phyloP scores from a whole-genome alignment of 2,329 filamentous ascomycete species.

The Aotearoamyces nothofagi region DNA sequence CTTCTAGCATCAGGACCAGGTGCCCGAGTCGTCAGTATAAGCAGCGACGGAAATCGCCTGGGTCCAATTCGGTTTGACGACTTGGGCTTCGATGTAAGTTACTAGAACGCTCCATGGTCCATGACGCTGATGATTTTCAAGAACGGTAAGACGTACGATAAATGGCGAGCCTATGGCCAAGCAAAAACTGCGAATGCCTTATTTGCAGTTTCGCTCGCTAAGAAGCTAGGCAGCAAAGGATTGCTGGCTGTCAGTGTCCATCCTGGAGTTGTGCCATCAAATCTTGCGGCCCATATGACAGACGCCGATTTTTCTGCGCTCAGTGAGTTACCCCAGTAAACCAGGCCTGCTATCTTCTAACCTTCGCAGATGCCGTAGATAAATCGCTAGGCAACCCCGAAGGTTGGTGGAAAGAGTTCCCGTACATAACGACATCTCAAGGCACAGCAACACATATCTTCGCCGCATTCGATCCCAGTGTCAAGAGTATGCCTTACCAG shows the following conservation, averaged over 20 bases:
- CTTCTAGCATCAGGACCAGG: neutral
- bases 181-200: constrained; percentile 26
- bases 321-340: neutral
- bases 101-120: neutral
- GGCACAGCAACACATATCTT: neutral
- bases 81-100: constrained; percentile 4
- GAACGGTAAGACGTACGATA: constrained; percentile 7
- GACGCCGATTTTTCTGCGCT: too few relatives aligned
- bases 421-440: too few relatives aligned
- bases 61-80: constrained; percentile 12
- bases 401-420: neutral
- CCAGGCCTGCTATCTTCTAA: too few relatives aligned
- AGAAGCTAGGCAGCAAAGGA: constrained; percentile 1
- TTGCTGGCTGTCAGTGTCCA: constrained; percentile 1
- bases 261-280: constrained; percentile 2
- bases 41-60: constrained; percentile 2
- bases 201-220: constrained; percentile 2
- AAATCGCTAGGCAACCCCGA: too few relatives aligned
- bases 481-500: neutral
- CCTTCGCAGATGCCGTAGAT: too few relatives aligned
- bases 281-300: constrained; percentile 1
- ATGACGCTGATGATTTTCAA: neutral
- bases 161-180: constrained; percentile 25
- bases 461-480: neutral
- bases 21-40: constrained; percentile 4